A percentile compares a stretch with the other conserved stretches of the same genome.
These are phyloP conservation scores for Penicillium cataractarum DNA, from an alignment of 495 filamentous ascomycete genomes.

Conservation along the genomic window DNA sequence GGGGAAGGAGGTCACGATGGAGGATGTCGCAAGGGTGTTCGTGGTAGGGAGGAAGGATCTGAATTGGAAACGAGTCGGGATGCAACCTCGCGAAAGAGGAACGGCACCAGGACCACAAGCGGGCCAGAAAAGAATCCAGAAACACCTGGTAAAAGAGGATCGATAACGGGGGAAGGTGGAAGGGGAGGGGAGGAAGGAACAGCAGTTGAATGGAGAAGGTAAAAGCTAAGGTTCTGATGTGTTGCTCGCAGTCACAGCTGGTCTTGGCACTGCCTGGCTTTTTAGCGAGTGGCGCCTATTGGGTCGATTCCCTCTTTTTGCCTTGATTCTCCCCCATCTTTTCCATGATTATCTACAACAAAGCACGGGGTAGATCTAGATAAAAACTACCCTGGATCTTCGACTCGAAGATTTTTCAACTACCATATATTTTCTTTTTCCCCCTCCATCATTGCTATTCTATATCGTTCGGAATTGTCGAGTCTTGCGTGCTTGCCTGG, in stretches of 20 bases:
- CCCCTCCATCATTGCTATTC: not conserved
- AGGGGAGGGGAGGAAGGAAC: conserved; percentile 30
- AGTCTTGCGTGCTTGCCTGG: conserved; percentile 8
- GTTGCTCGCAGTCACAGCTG: conserved; percentile 35
- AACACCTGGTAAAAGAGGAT: conserved; percentile 31
- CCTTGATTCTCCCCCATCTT: not conserved
- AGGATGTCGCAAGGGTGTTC: conserved; percentile 31
- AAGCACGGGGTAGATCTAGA: not conserved
- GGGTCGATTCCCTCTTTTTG: conserved; percentile 6
- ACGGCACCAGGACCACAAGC: conserved; percentile 44
- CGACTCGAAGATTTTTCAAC: not conserved
- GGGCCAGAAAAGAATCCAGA: conserved; percentile 47
- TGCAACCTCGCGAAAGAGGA: conserved; percentile 49
- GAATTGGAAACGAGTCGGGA: conserved; percentile 26
- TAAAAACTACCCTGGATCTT: not conserved
- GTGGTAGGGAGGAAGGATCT: conserved; percentile 36
- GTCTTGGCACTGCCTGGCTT: conserved; percentile 36
- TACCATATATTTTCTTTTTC: not conserved
- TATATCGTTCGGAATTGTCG: not conserved
- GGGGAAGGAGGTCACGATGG: conserved; percentile 36
- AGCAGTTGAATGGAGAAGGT: conserved; percentile 37
- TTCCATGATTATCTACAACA: not conserved
- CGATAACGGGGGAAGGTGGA: conserved; percentile 19
- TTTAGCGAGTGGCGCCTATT: conserved; percentile 45
- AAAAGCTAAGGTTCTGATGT: conserved; percentile 38